Evolutionary conservation across 805 yeast genomes (phyloP).

Genomic region (Kluyveromyces lactis): DNA sequence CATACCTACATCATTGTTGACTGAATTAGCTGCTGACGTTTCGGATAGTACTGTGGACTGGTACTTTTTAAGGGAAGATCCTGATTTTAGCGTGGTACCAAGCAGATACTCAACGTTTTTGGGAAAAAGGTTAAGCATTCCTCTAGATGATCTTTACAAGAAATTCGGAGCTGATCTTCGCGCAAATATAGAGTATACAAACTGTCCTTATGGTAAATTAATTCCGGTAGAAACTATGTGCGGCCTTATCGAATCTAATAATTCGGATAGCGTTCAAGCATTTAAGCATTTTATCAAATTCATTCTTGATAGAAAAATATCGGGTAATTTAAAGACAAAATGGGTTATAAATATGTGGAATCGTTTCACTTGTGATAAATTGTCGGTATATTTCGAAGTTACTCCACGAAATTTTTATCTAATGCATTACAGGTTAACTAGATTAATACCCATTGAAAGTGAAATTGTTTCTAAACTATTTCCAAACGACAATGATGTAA

Average conservation of each 20-base stretch:
- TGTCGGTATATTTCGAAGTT: constrained; percentile 10
- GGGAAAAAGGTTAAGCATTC: not conserved
- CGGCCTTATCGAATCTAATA: constrained; percentile 6
- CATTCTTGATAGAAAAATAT: constrained; percentile 23
- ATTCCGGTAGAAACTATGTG: constrained; percentile 17
- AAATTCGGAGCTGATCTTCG: not conserved
- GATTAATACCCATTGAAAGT: constrained; percentile 15
- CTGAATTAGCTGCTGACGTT: not conserved
- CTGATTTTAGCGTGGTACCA: not conserved
- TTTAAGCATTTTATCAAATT: constrained; percentile 14
- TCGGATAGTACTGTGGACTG: constrained; percentile 2
- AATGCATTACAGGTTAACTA: constrained; percentile 18
- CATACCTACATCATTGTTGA: not conserved
- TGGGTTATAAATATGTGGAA: constrained; percentile 12
- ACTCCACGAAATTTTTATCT: constrained; percentile 15
- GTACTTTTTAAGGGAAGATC: not conserved
- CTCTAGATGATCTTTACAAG: not conserved
- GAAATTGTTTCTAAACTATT: constrained; percentile 12
- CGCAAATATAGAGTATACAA: not conserved
- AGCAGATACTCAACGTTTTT: not conserved
- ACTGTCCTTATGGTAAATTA: constrained; percentile 8
- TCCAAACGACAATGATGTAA: constrained; percentile 4
- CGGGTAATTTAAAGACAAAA: constrained; percentile 11
- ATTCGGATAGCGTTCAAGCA: constrained; percentile 6
- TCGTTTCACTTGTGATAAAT: constrained; percentile 1